Evolutionary conservation across 345 rosid genomes (phyloP), one percentile per base, ranked within the genome.

Genomic region (Eutrema japonicum): DNA sequence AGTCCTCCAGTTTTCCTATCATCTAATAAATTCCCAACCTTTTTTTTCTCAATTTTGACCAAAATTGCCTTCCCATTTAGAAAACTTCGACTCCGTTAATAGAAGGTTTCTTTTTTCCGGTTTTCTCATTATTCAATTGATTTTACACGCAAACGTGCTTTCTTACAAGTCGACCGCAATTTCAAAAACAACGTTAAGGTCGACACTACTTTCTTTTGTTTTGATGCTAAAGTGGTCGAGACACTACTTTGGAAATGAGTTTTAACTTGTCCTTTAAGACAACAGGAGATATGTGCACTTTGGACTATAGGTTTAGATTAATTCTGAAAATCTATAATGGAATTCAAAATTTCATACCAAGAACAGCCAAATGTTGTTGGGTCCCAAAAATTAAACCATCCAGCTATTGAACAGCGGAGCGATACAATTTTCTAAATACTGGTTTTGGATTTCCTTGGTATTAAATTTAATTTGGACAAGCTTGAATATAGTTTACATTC

Each of bases 131-230:
- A 26, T 43, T 33, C 43, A 3, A 55, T 55, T 43, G 32, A 30
- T 43, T 45, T 55, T 68, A 68, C 29, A 14, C 54, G 41, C 63
- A 43, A 32, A 32, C 33, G 33, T 11, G 33, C 0, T 36, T 18
- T 55, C 41, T 33, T 35, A 36, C 56, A 49, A 65, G 56, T 11
- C 69, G 55, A 32, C 13, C 42, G 33, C 72, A 30, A 53, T 42
- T 32, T 38, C 4, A 5, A 45, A 33, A 18, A 43, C 46, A 45
- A 14, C 13, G 27, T 9, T 5, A 8, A 26, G 26, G 27, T 30
- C 35, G 5, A 27, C 57, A 27, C 22, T 52, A 52, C 26, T 22
- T 22, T 22, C 1, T 22, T 22, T 22, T 22, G 26, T 22, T 22
- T 18, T 18, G 22, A 0, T 22, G 26, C 26, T 22, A 22, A 22